A percentile compares a stretch with the other conserved stretches of the same genome.
These are phyloP conservation scores for Cryptosporidium ubiquitum DNA, from an alignment of 169 alveolate genomes.

Conservation along the genomic window DNA sequence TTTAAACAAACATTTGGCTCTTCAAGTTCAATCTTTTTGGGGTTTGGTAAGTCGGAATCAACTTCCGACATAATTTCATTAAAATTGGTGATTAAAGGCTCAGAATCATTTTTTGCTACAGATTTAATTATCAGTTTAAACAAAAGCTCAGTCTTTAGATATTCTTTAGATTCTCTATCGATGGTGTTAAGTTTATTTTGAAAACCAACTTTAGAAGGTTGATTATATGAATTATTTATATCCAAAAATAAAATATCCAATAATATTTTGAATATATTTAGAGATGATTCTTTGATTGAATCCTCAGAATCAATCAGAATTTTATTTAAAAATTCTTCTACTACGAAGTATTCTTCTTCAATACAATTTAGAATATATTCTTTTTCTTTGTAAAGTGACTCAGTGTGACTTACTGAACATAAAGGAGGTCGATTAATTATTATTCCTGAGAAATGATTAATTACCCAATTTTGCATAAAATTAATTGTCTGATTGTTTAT, in stretches of 20 bases:
- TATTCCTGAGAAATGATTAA: neutral
- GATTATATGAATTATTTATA: neutral
- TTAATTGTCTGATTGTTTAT: neutral
- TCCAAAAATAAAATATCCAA: conserved; percentile 5
- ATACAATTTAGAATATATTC: conserved; percentile 13
- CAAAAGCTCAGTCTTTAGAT: neutral
- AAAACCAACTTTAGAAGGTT: neutral
- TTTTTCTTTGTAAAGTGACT: conserved; percentile 20
- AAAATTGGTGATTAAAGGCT: neutral
- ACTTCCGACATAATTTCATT: neutral
- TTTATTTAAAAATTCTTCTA: conserved; percentile 4
- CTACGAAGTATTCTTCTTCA: neutral
- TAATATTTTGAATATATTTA: conserved; percentile 24
- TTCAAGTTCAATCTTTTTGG: conserved; percentile 8
- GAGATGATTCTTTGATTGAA: neutral
- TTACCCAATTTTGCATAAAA: neutral
- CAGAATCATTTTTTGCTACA: neutral
- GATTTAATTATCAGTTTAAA: conserved; percentile 23
- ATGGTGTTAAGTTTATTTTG: neutral
- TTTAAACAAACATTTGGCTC: neutral
- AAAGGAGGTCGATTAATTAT: neutral
- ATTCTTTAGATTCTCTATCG: neutral
- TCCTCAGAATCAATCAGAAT: conserved; percentile 25
- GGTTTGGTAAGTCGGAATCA: neutral
- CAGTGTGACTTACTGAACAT: conserved; percentile 5